phyloP scores from a whole-genome alignment of 257 asterid species.

The Buddleja alternifolia region DNA sequence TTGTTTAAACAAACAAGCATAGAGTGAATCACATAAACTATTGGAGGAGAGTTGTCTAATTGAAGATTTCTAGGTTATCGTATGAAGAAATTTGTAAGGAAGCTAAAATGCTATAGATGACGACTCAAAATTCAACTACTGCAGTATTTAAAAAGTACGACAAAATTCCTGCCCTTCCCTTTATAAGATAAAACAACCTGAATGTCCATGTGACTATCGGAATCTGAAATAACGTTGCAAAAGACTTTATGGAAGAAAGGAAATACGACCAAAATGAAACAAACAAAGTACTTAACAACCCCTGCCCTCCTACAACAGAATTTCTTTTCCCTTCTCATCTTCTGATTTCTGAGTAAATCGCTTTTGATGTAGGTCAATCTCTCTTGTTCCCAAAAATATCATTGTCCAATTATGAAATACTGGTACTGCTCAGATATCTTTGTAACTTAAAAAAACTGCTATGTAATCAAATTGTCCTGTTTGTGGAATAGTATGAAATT shows the following conservation, averaged over 20 bases:
- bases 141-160: no score
- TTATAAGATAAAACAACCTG: not conserved
- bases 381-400: not conserved
- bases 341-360: not conserved
- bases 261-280: not conserved
- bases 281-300: not conserved
- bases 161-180: not conserved
- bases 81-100: not conserved
- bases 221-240: not conserved
- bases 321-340: not conserved
- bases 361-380: not conserved
- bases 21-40: not conserved
- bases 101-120: not conserved
- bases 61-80: no score
- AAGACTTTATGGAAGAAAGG: not conserved
- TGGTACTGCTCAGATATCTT: not conserved
- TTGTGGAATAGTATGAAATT: not conserved
- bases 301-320: not conserved
- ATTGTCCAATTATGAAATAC: conserved; percentile 1
- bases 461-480: not conserved
- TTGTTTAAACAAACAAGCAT: not conserved
- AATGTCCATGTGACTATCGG: not conserved
- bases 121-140: not conserved
- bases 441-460: not conserved
- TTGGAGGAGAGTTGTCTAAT: not conserved